A percentile compares a stretch with the other conserved stretches of the same genome.
phyloP scores from a whole-genome alignment of 2,329 filamentous ascomycete genomes.

The Podosphaera fusca region DNA sequence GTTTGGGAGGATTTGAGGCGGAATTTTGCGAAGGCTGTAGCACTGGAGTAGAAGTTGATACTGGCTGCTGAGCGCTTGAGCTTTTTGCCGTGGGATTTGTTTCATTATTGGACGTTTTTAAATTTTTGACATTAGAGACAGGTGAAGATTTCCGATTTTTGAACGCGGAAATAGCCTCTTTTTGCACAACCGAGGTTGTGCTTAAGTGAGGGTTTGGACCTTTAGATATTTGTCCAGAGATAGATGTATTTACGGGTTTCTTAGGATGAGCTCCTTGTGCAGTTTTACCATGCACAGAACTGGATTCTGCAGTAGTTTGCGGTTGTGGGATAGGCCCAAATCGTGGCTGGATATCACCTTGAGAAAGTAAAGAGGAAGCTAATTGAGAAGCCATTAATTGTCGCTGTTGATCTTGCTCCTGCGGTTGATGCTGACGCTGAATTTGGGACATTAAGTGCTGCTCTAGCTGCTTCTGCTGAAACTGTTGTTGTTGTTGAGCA shows the following conservation, averaged over 20 bases:
- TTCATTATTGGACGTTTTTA: constrained; percentile 22
- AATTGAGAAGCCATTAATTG: constrained; percentile 5
- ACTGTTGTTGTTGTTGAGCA: constrained; percentile 6
- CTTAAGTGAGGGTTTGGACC: background rate
- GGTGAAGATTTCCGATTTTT: constrained; percentile 13
- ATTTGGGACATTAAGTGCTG: background rate
- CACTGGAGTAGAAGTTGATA: constrained; percentile 5
- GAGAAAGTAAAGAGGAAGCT: background rate
- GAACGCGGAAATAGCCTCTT: constrained; percentile 6
- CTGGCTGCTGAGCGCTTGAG: constrained; percentile 14
- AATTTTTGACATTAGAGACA: constrained; percentile 17
- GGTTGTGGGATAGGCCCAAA: background rate
- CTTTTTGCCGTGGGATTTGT: constrained; percentile 22
- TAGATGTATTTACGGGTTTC: constrained; percentile 3
- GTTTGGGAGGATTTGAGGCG: constrained; percentile 11
- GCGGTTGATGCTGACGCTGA: constrained; percentile 2
- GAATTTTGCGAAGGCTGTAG: constrained; percentile 15
- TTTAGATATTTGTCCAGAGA: background rate
- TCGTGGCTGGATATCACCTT: background rate
- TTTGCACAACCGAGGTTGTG: constrained; percentile 5
- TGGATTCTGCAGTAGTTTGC: background rate
- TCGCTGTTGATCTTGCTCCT: constrained; percentile 3
- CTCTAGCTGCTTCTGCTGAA: constrained; percentile 4
- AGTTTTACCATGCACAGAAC: constrained; percentile 3
- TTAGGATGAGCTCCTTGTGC: constrained; percentile 5